phyloP scores from a whole-genome alignment of 2,329 filamentous ascomycete species.

The Sordariomycetes sp. region DNA sequence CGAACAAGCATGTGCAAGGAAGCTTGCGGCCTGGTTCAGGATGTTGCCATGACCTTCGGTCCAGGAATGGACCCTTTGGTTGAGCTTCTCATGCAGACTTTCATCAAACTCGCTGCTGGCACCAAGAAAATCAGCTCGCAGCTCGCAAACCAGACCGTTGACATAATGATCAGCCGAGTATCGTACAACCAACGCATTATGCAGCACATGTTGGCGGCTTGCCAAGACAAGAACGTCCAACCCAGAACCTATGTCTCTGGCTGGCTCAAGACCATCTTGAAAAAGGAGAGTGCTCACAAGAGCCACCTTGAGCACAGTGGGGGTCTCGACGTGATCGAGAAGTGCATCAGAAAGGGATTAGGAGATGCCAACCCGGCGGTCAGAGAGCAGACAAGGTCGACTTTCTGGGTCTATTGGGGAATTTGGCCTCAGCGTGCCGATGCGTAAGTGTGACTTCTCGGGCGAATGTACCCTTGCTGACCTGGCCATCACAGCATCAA shows the following conservation, averaged over 20 bases:
- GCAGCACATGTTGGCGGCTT: slow-evolving; percentile 75
- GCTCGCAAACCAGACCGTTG: slow-evolving; percentile 72
- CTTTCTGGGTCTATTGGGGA: slow-evolving; percentile 75
- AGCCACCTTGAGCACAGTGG: slow-evolving; percentile 75
- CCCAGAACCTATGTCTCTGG: slow-evolving; percentile 68
- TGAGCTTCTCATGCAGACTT: slow-evolving; percentile 78
- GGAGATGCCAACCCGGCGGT: slow-evolving; percentile 83
- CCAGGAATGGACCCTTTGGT: slow-evolving; percentile 79
- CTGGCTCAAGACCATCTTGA: slow-evolving; percentile 79
- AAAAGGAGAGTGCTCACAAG: slow-evolving; percentile 70
- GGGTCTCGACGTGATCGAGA: slow-evolving; percentile 74
- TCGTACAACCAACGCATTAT: slow-evolving; percentile 74
- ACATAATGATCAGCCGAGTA: slow-evolving; percentile 68
- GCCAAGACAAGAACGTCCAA: slow-evolving; percentile 89
- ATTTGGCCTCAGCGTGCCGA: slow-evolving; percentile 75
- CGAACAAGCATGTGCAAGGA: slow-evolving; percentile 86
- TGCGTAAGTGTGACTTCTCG: slow-evolving; percentile 37
- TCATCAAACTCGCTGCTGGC: slow-evolving; percentile 80
- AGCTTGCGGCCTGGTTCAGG: slow-evolving; percentile 75
- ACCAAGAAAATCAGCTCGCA: slow-evolving; percentile 92
- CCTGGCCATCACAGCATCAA: slow-evolving; percentile 53
- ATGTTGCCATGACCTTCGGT: slow-evolving; percentile 68
- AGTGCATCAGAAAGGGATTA: slow-evolving; percentile 83
- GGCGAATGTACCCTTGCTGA: not conserved
- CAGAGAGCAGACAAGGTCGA: slow-evolving; percentile 73